These are phyloP conservation scores for Haplosporangium sp. DNA, from an alignment of 371 early-diverging fungal species.

Conservation along the genomic window DNA sequence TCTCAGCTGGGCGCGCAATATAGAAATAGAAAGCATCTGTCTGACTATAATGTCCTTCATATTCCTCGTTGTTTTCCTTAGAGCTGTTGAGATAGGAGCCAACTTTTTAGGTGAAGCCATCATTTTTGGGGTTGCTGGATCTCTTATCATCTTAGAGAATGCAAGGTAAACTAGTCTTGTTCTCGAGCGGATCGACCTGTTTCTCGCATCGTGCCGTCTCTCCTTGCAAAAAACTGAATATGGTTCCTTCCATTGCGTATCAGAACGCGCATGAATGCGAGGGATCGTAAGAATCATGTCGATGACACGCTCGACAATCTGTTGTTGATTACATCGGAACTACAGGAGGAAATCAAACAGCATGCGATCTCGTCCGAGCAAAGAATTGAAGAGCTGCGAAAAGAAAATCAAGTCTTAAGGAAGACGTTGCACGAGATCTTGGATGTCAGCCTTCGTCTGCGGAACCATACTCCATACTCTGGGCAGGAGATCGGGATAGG, in stretches of 20 bases:
- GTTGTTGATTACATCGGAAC: slow-evolving; percentile 56
- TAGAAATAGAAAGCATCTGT: neutral
- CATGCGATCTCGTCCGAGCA: slow-evolving; percentile 47
- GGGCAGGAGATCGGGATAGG: slow-evolving; percentile 57
- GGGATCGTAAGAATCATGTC: slow-evolving; percentile 72
- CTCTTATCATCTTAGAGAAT: slow-evolving; percentile 77
- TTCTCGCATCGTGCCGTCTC: too few relatives aligned
- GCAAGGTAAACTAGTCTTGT: slow-evolving; percentile 57
- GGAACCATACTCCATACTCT: slow-evolving; percentile 63
- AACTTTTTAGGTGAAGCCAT: slow-evolving; percentile 89
- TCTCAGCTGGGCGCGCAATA: too few relatives aligned
- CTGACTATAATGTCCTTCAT: neutral
- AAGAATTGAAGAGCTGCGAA: slow-evolving; percentile 58
- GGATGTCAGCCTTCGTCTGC: slow-evolving; percentile 65
- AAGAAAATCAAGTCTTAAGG: slow-evolving; percentile 62
- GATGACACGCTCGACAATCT: slow-evolving; percentile 80
- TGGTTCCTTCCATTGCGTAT: neutral
- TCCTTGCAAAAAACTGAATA: neutral
- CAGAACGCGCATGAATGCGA: slow-evolving; percentile 74
- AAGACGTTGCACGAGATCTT: slow-evolving; percentile 65
- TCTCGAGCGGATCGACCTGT: neutral
- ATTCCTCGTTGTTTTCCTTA: slow-evolving; percentile 11
- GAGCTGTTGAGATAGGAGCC: slow-evolving; percentile 91
- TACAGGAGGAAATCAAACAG: slow-evolving; percentile 60
- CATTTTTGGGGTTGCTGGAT: slow-evolving; percentile 86